These are phyloP conservation scores for Dovyalis caffra DNA, from an alignment of 345 rosid genomes.

Conservation along the genomic window DNA sequence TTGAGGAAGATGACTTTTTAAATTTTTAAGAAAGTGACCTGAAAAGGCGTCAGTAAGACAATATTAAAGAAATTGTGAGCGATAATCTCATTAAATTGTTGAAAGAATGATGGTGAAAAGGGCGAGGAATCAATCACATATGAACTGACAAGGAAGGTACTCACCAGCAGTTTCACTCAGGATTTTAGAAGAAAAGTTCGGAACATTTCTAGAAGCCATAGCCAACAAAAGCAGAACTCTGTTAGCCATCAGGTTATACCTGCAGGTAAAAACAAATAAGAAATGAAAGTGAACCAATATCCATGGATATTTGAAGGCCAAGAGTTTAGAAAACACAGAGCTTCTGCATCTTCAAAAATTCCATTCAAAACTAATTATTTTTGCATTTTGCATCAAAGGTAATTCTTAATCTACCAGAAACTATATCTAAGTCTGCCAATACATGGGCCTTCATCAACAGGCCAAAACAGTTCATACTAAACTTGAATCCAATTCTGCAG, in stretches of 20 bases:
- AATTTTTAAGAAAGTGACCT: constrained; percentile 94
- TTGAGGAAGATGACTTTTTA: constrained; percentile 98
- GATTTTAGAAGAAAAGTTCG: constrained; percentile 65
- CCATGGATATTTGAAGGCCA: neutral
- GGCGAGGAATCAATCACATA: neutral
- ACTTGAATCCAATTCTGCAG: constrained; percentile 7
- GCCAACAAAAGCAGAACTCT: constrained; percentile 90
- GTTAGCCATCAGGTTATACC: constrained; percentile 99
- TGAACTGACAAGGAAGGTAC: constrained; percentile 27
- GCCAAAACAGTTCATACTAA: neutral
- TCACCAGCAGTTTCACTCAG: constrained; percentile 85
- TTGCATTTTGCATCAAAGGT: constrained; percentile 11
- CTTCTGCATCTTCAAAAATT: neutral
- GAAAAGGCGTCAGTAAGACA: constrained; percentile 28
- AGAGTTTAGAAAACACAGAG: neutral
- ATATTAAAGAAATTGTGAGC: neutral
- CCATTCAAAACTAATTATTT: constrained; percentile 2
- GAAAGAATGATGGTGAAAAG: neutral
- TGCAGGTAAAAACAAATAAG: constrained; percentile 24
- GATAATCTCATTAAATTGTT: neutral
- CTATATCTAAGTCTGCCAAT: constrained; percentile 1
- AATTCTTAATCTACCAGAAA: constrained; percentile 4
- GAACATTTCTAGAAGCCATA: constrained; percentile 75
- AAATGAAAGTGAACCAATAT: constrained; percentile 5
- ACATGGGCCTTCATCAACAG: neutral